Percentiles rank a stretch among this genome's conserved stretches.
Conservation (phyloP, 805 yeast species). For the Candida stauntonica region DNA sequence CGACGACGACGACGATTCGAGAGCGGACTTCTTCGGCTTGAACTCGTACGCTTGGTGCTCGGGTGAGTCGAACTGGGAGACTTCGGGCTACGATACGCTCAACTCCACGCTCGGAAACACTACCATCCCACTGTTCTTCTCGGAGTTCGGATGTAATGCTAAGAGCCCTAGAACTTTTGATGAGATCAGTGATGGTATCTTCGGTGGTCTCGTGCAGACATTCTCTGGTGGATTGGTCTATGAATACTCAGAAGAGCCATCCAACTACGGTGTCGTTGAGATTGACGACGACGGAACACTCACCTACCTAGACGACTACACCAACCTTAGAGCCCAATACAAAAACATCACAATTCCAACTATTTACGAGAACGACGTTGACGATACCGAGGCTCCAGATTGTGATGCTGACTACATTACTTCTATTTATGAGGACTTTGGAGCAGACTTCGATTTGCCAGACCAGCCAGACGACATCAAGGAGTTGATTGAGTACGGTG, state of each 20-base stretch:
- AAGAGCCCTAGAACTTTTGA: conserved; percentile 77
- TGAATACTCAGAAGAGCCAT: conserved; percentile 76
- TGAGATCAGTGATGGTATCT: conserved; percentile 67
- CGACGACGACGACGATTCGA: conserved; percentile 48
- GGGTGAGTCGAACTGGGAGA: conserved; percentile 55
- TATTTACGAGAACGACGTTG: conserved; percentile 35
- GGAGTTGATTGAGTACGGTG: conserved; percentile 44
- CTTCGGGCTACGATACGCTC: conserved; percentile 65
- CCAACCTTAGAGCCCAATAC: conserved; percentile 42
- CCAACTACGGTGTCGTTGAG: conserved; percentile 72
- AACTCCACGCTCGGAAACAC: conserved; percentile 54
- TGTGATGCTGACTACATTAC: conserved; percentile 39
- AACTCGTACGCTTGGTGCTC: conserved; percentile 98
- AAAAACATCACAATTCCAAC: conserved; percentile 33
- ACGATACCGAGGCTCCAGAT: conserved; percentile 27
- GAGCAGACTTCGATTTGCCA: conserved; percentile 46
- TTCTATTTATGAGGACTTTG: conserved; percentile 36
- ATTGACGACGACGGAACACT: conserved; percentile 42
- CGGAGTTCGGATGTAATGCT: conserved; percentile 83
- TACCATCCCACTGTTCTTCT: conserved; percentile 62
- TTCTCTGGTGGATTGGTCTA: conserved; percentile 93
- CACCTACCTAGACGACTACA: conserved; percentile 44
- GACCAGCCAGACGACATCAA: conserved; percentile 41
- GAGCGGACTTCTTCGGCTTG: conserved; percentile 88
- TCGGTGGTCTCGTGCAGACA: conserved; percentile 58